These are phyloP conservation scores for Ballota nigra DNA, from an alignment of 257 asterid genomes.

Conservation along the genomic window DNA sequence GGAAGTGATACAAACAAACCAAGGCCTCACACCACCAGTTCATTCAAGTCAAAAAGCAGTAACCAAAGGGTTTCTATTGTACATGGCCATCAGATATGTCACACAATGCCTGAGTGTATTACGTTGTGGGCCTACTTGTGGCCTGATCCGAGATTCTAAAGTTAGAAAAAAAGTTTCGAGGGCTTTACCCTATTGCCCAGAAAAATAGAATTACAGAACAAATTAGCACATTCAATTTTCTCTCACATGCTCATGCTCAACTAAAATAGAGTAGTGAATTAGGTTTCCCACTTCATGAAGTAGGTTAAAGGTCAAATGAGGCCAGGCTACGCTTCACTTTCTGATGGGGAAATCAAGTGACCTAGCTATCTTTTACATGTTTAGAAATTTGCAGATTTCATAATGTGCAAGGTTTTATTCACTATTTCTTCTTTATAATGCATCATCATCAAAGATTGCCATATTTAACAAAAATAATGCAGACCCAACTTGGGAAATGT, in stretches of 20 bases:
- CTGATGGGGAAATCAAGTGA: not conserved
- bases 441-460: not conserved
- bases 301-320: too few species aligned
- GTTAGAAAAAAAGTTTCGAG: not conserved
- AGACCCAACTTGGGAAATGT: not conserved
- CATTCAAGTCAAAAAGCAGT: not conserved
- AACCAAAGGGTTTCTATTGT: not conserved
- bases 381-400: not conserved
- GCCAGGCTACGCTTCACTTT: not conserved
- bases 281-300: too few species aligned
- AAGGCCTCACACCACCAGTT: not conserved
- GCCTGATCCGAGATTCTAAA: not conserved
- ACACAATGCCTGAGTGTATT: not conserved
- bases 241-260: conserved; percentile 2
- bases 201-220: not conserved
- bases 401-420: conserved; percentile 6
- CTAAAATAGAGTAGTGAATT: not conserved
- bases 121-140: too few species aligned
- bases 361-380: not conserved
- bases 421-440: not conserved
- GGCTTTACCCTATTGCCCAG: not conserved
- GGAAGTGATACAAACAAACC: not conserved
- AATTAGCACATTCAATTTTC: not conserved
- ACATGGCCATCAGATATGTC: not conserved
- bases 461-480: not conserved